Evolutionary conservation across 1,284 basidiomycete species (phyloP), one percentile per base, ranked within the genome.

Genomic region (Rhodotorula mucilaginosa): DNA sequence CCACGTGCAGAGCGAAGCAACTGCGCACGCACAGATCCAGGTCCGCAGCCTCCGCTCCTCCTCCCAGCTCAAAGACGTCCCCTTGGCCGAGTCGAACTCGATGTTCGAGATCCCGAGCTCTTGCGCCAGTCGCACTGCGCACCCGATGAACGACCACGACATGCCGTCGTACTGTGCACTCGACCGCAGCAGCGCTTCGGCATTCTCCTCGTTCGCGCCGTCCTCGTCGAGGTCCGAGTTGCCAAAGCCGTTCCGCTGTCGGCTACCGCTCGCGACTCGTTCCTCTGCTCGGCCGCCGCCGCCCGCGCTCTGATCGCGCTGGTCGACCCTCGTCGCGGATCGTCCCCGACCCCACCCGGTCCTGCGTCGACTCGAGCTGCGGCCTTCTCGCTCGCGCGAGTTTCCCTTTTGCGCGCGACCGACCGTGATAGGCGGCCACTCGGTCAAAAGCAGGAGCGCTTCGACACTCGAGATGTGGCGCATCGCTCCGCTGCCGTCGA

Each of bases 51-150:
- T 62, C 1, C 74, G 64, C 54, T 73, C 69, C 26, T 68, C 65
- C 49, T 69, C 66, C 65, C 70, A 62, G 13, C 54, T 64, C 13
- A 56, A 16, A 16, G 54, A 56, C 26, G 54, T 56, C 26, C 54
- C 54, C 16, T 46, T 47, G 8, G 48, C 72, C 23, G 64, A 54
- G 29, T 57, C 49, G 1, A 69, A 52, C 61, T 70, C 70, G 49
- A 69, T 26, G 64, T 74, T 74, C 46, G 74, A 68, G 39, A 76
- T 71, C 18, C 72, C 72, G 21, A 76, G 64, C 49, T 76, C 74
- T 47, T 76, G 74, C 15, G 67, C 74, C 19, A 76, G 68, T 10
- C 74, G 67, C 16, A 76, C 74, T 7, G 74, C 74, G 47, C 67
- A 71, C 6, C 74, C 74, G 46, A 76, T 74, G 59, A 71, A 72